Percentiles rank a stretch among this genome's conserved stretches.
Conservation (phyloP, 1,284 basidiomycete genomes). For the Cryptococcus wingfieldii region DNA sequence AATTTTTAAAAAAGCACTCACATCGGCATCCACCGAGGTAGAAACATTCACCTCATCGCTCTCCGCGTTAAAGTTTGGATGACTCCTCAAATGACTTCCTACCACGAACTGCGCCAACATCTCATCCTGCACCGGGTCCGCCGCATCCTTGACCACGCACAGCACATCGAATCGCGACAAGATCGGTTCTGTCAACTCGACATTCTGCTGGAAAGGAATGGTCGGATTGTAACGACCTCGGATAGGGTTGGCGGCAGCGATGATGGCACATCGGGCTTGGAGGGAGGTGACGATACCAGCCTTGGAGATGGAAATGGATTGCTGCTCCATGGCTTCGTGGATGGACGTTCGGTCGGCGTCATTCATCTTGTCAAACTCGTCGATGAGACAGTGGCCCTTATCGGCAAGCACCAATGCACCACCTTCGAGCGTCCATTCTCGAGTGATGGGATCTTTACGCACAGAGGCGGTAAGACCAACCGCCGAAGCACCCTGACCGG, state of each 20-base stretch:
- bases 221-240: constrained; percentile 96
- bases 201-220: constrained; percentile 96
- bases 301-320: constrained; percentile 99
- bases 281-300: constrained; percentile 96
- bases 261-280: constrained; percentile 93
- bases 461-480: constrained; percentile 98
- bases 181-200: constrained; percentile 97
- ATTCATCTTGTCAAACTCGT: constrained; percentile 99
- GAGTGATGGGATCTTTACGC: constrained; percentile 92
- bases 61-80: constrained; percentile 84
- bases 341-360: constrained; percentile 95
- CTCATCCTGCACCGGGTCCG: constrained; percentile 95
- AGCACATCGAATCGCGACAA: constrained; percentile 98
- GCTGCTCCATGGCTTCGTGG: constrained; percentile 99
- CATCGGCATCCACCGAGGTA: constrained; percentile 85
- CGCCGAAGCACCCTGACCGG: constrained; percentile 94
- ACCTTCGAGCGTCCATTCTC: constrained; percentile 98
- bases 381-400: constrained; percentile 97
- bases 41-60: constrained; percentile 81
- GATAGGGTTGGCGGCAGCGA: constrained; percentile 96
- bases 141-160: constrained; percentile 96
- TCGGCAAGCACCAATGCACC: constrained; percentile 96
- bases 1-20: constrained; percentile 51
- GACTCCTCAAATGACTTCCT: constrained; percentile 87
- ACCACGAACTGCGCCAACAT: constrained; percentile 95